Conservation (phyloP, 176 grass and related monocot genomes). For the Phoenix dactylifera region DNA sequence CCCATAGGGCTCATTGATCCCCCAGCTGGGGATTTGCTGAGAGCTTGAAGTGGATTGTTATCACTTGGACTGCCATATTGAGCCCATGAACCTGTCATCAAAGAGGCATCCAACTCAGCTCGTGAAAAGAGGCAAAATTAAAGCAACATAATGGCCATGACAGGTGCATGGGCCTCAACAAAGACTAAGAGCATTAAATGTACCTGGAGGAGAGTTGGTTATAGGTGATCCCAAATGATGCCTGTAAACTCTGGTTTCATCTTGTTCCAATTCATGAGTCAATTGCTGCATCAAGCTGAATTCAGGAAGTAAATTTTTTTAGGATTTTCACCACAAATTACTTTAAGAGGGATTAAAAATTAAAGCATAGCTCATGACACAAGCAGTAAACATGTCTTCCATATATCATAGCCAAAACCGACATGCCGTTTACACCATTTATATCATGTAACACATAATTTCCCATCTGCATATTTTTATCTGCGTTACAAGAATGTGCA, state of each 20-base stretch:
- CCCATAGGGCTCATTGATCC: slow-evolving; percentile 50
- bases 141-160: background rate
- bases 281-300: slow-evolving; percentile 81
- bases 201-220: slow-evolving; percentile 89
- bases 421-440: too few relatives aligned
- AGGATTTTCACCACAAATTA: too few relatives aligned
- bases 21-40: slow-evolving; percentile 72
- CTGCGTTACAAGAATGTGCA: too few relatives aligned
- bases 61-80: slow-evolving; percentile 78
- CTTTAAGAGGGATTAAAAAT: too few relatives aligned
- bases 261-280: slow-evolving; percentile 79
- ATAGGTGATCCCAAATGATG: slow-evolving; percentile 72
- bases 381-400: too few relatives aligned
- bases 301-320: background rate
- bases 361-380: too few relatives aligned
- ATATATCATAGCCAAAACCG: too few relatives aligned
- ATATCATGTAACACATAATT: too few relatives aligned
- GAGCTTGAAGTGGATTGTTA: slow-evolving; percentile 48
- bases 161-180: too few relatives aligned
- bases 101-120: slow-evolving; percentile 12
- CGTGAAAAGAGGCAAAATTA: too few relatives aligned
- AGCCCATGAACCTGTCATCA: slow-evolving; percentile 58
- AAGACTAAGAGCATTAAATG: background rate
- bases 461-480: too few relatives aligned
- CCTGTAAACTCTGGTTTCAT: slow-evolving; percentile 60